Evolutionary conservation across 176 grass and related monocot species (phyloP).

Genomic region (Alloteropsis semialata): DNA sequence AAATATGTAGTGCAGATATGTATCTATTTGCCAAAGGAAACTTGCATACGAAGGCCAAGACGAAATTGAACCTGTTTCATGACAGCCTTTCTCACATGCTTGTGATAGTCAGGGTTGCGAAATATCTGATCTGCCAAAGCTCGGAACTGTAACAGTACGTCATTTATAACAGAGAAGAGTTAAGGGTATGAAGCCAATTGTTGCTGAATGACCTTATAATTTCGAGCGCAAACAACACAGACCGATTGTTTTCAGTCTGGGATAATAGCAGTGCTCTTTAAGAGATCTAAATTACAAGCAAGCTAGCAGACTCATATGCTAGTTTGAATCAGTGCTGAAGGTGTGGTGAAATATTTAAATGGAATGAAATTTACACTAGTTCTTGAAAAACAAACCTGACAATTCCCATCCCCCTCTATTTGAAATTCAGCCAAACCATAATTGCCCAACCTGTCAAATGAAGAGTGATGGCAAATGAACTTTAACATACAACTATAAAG

Average conservation of each 20-base stretch:
- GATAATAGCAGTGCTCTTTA: background rate
- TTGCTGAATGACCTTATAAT: background rate
- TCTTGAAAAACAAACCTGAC: constrained; percentile 62
- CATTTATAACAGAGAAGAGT: constrained; percentile 5
- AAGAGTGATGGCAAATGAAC: background rate
- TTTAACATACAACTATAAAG: background rate
- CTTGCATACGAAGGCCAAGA: background rate
- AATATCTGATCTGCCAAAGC: constrained; percentile 97
- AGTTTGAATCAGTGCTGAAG: background rate
- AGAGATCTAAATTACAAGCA: background rate
- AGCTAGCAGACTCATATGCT: background rate
- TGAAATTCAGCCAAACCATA: constrained; percentile 92
- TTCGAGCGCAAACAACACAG: background rate
- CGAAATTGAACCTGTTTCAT: constrained; percentile 66
- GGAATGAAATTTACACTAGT: background rate
- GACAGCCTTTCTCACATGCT: constrained; percentile 72
- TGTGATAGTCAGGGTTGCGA: constrained; percentile 90
- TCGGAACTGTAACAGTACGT: constrained; percentile 67
- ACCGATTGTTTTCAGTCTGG: background rate
- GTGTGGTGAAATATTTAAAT: background rate
- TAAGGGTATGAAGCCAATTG: background rate
- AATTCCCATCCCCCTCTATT: constrained; percentile 95
- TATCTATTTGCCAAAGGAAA: constrained; percentile 10
- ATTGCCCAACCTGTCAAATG: constrained; percentile 58
- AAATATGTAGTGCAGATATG: background rate